These are phyloP conservation scores for Eucalyptus sp. DNA, from an alignment of 345 rosid species.

Conservation along the genomic window DNA sequence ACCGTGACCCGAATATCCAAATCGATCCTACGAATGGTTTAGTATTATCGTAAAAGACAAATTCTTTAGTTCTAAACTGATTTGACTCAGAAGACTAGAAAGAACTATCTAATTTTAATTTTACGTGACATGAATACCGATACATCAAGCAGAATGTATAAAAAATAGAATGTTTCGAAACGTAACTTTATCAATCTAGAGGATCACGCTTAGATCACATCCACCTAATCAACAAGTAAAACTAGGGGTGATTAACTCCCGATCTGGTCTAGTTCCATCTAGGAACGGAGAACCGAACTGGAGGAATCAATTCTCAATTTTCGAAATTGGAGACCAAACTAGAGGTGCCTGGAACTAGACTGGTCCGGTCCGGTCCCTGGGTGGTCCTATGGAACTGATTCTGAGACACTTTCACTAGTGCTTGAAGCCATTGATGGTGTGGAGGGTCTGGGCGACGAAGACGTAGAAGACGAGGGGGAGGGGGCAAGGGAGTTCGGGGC, in stretches of 20 bases:
- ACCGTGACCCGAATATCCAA: neutral
- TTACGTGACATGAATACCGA: neutral
- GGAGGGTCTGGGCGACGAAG: too few relatives aligned
- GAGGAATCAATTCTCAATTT: too few relatives aligned
- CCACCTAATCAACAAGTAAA: neutral
- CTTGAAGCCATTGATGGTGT: too few relatives aligned
- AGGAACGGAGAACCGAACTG: rapidly evolving
- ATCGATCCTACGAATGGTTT: neutral
- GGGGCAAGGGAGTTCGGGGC: too few relatives aligned
- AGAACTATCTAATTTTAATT: neutral
- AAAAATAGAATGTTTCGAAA: too few relatives aligned
- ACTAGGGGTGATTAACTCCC: too few relatives aligned
- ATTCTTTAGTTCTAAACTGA: neutral
- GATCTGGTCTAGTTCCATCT: too few relatives aligned
- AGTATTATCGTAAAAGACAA: neutral
- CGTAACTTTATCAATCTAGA: neutral
- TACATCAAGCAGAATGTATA: neutral
- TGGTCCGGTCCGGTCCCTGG: rapidly evolving
- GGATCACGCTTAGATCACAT: neutral
- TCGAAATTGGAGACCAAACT: too few relatives aligned
- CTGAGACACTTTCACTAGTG: too few relatives aligned
- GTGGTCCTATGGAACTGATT: too few relatives aligned
- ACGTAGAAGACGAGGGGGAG: too few relatives aligned
- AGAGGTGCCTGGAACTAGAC: too few relatives aligned
- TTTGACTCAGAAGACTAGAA: neutral